These are phyloP conservation scores for Vitis hybrid DNA, from an alignment of 177 flowering plant species.

Conservation along the genomic window DNA sequence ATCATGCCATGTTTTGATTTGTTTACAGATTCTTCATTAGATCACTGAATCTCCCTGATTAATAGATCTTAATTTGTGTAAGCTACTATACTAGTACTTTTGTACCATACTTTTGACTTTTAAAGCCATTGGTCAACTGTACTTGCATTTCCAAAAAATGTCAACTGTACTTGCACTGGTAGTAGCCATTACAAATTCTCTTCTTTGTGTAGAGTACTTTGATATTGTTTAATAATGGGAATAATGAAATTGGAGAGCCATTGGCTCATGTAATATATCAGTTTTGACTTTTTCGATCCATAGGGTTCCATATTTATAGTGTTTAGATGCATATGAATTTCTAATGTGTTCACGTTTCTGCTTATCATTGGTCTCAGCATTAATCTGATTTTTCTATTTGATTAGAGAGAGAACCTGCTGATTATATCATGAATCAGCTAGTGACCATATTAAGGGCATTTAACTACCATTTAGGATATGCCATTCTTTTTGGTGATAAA, in stretches of 20 bases:
- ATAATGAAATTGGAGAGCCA: background rate
- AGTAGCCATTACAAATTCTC: background rate
- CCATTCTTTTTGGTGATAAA: background rate
- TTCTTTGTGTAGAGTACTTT: background rate
- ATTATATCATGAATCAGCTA: constrained; percentile 2
- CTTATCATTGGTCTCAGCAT: background rate
- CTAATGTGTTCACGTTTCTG: background rate
- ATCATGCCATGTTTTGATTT: background rate
- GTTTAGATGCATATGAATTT: background rate
- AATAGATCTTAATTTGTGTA: background rate
- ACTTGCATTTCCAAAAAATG: background rate
- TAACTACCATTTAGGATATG: background rate
- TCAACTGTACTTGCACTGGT: background rate
- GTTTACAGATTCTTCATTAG: background rate
- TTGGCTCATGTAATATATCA: background rate
- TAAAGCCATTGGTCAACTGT: background rate
- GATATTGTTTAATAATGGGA: background rate
- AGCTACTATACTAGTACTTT: too few relatives aligned
- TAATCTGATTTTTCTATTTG: too few relatives aligned
- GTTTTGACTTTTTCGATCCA: background rate
- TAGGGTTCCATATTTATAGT: background rate
- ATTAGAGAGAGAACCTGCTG: too few relatives aligned
- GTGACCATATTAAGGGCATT: background rate
- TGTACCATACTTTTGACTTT: too few relatives aligned
- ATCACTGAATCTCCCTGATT: background rate